Percentiles rank a stretch among this genome's conserved stretches.
These are phyloP conservation scores for Physcomitrellopsis africana DNA, from an alignment of 225 moss, liverwort and hornwort genomes.

Conservation along the genomic window DNA sequence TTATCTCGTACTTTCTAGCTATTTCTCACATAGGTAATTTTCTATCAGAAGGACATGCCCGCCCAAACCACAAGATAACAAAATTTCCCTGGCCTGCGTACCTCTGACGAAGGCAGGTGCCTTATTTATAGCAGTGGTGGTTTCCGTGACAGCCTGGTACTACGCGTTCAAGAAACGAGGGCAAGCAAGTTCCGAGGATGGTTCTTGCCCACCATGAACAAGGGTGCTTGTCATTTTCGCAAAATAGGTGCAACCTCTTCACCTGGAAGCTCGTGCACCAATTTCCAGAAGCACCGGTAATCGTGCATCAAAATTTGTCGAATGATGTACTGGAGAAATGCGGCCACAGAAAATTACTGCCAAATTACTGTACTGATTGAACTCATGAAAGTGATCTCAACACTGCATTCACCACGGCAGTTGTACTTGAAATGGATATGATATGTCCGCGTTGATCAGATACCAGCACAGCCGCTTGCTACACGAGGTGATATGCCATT, in stretches of 20 bases:
- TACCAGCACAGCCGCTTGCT: no score
- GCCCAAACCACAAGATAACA: not conserved
- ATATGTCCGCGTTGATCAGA: no score
- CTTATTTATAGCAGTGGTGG: not conserved
- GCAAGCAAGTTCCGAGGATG: not conserved
- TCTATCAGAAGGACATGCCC: slow-evolving; percentile 10
- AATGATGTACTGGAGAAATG: not conserved
- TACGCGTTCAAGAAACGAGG: not conserved
- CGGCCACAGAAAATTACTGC: not conserved
- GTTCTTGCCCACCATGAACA: not conserved
- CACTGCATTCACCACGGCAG: not conserved
- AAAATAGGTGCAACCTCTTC: not conserved
- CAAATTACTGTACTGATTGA: not conserved
- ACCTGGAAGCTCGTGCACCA: not conserved
- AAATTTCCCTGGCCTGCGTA: not conserved
- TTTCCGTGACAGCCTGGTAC: slow-evolving; percentile 17
- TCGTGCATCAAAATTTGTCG: not conserved
- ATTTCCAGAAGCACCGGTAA: not conserved
- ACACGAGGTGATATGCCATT: no score
- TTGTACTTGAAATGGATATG: not conserved
- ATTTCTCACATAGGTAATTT: not conserved
- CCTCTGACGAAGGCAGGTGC: not conserved
- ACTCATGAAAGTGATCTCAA: not conserved
- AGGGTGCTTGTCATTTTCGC: not conserved
- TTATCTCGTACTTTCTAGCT: not conserved